Evolutionary conservation across 129 eudicot genomes (phyloP), one percentile per base, ranked within the genome.

Genomic region (Arctium minus): DNA sequence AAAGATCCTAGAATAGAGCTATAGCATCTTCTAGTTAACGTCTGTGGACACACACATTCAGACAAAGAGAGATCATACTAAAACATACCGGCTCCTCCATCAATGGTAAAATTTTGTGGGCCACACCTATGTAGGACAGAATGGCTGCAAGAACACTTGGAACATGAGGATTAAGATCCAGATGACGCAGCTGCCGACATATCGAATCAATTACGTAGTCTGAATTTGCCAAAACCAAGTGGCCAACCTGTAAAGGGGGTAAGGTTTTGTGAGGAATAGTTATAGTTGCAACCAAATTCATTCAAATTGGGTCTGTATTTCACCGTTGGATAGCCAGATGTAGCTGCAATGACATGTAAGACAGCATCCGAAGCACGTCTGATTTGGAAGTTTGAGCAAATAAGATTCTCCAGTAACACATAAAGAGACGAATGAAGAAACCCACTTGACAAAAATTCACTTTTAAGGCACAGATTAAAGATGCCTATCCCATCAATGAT

Each of bases 61-160:
- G 18, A 50, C 3, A 50, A 46, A 46, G 62, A 50, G 62, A 50
- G 62, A 50, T 50, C 18, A 50, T 8, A 48, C 40, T 38, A 53
- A 77, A 80, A 27, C 92, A 85, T 90, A 96, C 99, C 81, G 98
- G 99, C 86, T 96, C 99, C 87, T 96, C 99, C 91, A 96, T 77
- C 73, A 93, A 86, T 3, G 99, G 97, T 89, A 96, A 90, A 82
- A 96, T 91, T 78, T 91, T 89, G 83, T 96, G 86, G 42, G 93
- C 99, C 70, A 93, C 90, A 78, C 99, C 99, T 56, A 96, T 88
- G 80, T 88, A 93, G 76, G 99, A 93, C 60, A 96, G 91, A 92
- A 96, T 86, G 60, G 97, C 95, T 10, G 98, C 90, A 27, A 96
- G 95, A 82, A 96, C 95, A 69, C 86, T 82, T 69, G 99, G 99